phyloP scores from a whole-genome alignment of 306 rosid genomes.

The Begonia masoniana region DNA sequence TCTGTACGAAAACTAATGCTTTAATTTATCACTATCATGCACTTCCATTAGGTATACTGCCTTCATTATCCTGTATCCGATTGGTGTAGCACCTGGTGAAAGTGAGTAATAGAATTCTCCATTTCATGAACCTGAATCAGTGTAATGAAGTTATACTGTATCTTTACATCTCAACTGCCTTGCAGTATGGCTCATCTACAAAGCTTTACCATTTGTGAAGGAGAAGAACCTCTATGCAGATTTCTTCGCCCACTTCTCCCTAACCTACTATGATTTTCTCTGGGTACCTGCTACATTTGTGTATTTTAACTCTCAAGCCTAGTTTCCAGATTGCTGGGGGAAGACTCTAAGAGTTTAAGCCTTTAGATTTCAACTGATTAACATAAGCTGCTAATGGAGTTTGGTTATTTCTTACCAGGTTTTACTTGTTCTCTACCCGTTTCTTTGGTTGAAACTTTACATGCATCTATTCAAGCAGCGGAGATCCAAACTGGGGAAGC shows the following conservation, averaged over 20 bases:
- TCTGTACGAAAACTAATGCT: background rate
- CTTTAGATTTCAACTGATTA: no score
- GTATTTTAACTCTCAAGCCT: no score
- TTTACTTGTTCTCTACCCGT: conserved; percentile 50
- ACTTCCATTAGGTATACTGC: conserved; percentile 58
- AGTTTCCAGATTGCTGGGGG: background rate
- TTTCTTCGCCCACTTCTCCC: conserved; percentile 42
- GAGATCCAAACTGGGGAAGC: conserved; percentile 46
- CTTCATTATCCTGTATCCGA: conserved; percentile 68
- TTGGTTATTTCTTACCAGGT: conserved; percentile 38
- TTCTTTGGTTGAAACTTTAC: conserved; percentile 70
- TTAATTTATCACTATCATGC: no score
- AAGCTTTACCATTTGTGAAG: conserved; percentile 63
- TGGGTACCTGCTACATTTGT: conserved; percentile 30
- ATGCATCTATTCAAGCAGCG: conserved; percentile 88
- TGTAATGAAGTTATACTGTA: background rate
- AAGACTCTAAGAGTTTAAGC: background rate
- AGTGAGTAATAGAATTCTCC: conserved; percentile 34
- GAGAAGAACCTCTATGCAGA: conserved; percentile 47
- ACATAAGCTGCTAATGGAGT: no score
- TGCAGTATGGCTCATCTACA: conserved; percentile 79
- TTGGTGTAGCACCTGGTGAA: conserved; percentile 76
- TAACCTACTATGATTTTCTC: conserved; percentile 56
- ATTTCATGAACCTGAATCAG: background rate
- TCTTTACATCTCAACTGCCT: background rate